Evolutionary conservation across 2,329 filamentous ascomycete species (phyloP).

Genomic region (Phaeophleospora eucalypticola): DNA sequence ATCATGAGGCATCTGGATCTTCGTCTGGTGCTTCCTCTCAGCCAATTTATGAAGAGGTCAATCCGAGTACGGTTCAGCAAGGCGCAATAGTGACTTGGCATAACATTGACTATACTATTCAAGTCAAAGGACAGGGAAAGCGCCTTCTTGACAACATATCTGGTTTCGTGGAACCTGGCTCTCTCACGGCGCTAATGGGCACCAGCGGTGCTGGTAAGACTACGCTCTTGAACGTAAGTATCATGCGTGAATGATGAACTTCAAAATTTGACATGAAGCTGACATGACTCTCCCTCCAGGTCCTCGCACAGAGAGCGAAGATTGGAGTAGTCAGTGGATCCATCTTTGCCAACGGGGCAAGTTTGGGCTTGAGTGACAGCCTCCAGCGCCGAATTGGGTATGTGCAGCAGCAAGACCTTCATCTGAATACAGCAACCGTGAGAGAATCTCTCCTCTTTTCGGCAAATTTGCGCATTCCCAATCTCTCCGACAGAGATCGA

Average conservation of each 20-base stretch:
- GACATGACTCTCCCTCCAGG: too few species aligned
- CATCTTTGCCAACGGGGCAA: conserved; percentile 68
- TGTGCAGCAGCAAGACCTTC: conserved; percentile 86
- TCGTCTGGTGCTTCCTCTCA: background rate
- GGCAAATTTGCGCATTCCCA: conserved; percentile 77
- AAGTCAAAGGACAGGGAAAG: conserved; percentile 70
- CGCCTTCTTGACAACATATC: conserved; percentile 79
- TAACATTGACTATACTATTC: conserved; percentile 70
- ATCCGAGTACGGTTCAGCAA: conserved; percentile 41
- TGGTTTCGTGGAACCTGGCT: conserved; percentile 90
- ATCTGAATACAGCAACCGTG: conserved; percentile 76
- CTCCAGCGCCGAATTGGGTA: conserved; percentile 91
- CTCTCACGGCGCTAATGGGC: conserved; percentile 82
- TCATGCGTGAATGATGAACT: too few species aligned
- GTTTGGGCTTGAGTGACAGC: background rate
- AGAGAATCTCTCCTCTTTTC: conserved; percentile 83
- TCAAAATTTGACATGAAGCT: too few species aligned
- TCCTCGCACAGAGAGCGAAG: conserved; percentile 76
- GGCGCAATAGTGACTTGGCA: conserved; percentile 81
- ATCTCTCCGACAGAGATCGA: conserved; percentile 69
- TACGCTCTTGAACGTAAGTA: conserved; percentile 54
- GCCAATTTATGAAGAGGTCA: background rate
- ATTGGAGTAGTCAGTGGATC: conserved; percentile 84
- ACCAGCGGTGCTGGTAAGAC: conserved; percentile 88
- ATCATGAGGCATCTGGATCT: conserved; percentile 27